Base-by-base conservation (phyloP, 805 yeast species). In the Wickerhamomyces silvicola region DNA sequence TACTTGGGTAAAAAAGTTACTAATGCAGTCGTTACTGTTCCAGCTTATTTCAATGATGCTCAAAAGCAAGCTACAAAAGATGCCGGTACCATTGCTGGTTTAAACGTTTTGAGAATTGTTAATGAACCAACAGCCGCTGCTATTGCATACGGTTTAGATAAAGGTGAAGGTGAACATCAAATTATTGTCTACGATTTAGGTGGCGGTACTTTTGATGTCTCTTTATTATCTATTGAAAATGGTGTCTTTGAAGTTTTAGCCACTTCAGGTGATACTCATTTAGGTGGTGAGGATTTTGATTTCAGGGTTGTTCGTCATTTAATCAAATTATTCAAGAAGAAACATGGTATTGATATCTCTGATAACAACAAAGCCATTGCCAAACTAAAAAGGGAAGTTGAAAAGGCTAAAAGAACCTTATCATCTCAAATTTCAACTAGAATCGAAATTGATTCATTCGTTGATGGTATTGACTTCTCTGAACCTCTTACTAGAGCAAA, bases 71-170 rank as follows among this genome's bases (percentile, higher is more conserved):
- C 95, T 45, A 84, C 95, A 37, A 84, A 84, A 69, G 94, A 84
- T 60, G 94, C 94, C 27, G 94, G 94, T 70, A 74, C 81, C 41
- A 84, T 84, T 70, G 94, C 94, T 30, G 95, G 95, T 52, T 70
- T 84, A 58, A 83, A 81, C 59, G 85, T 84, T 43, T 68, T 84
- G 62, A 80, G 95, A 72, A 84, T 84, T 50, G 90, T 84, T 42
- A 84, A 84, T 60, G 95, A 84, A 70, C 95, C 95, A 52, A 87
- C 97, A 39, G 97, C 97, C 28, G 97, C 97, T 47, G 97, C 97
- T 35, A 85, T 87, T 63, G 97, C 97, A 43, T 87, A 87, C 65
- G 97, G 97, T 57, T 70, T 88, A 48, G 94, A 85, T 60, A 71
- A 80, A 58, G 71, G 76, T 41, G 80, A 78, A 23, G 81, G 75